These are phyloP conservation scores for Pyronema omphalodes DNA, from an alignment of 495 filamentous ascomycete genomes.

Conservation along the genomic window DNA sequence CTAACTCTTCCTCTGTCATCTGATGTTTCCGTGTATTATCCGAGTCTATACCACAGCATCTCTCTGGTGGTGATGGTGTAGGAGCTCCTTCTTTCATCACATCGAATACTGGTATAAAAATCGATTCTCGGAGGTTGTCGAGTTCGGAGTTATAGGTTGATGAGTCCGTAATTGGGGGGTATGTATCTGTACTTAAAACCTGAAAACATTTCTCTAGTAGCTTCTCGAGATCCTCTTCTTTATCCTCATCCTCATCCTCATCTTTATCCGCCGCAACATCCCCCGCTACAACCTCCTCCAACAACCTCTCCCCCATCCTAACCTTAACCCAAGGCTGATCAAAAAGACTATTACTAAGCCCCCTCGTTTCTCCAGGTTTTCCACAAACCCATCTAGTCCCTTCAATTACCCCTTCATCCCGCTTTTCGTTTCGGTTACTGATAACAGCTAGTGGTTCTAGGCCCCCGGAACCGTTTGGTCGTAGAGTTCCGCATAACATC, in stretches of 20 bases:
- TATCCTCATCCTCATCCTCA: too few relatives aligned
- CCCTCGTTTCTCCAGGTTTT: conserved; percentile 45
- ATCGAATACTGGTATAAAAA: conserved; percentile 53
- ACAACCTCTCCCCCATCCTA: conserved; percentile 32
- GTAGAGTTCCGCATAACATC: conserved; percentile 66
- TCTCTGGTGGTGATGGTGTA: conserved; percentile 17
- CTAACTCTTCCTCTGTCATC: conserved; percentile 16
- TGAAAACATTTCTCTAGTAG: conserved; percentile 53
- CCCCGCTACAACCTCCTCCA: conserved; percentile 29
- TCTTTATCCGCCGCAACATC: conserved; percentile 35
- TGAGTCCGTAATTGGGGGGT: conserved; percentile 41
- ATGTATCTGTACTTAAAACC: conserved; percentile 50
- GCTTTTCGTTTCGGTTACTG: conserved; percentile 60
- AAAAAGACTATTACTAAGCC: conserved; percentile 72
- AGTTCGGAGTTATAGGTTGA: conserved; percentile 50
- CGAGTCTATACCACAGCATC: conserved; percentile 6
- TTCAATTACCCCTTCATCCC: conserved; percentile 29
- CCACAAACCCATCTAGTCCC: conserved; percentile 48
- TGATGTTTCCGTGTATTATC: conserved; percentile 1
- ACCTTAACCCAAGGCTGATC: conserved; percentile 77
- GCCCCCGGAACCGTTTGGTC: conserved; percentile 25
- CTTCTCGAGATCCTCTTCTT: neutral
- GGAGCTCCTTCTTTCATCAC: conserved; percentile 8
- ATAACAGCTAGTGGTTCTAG: conserved; percentile 64
- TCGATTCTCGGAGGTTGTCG: conserved; percentile 49